phyloP scores from a whole-genome alignment of 2,329 filamentous ascomycete genomes.

The Colletotrichum melonis region DNA sequence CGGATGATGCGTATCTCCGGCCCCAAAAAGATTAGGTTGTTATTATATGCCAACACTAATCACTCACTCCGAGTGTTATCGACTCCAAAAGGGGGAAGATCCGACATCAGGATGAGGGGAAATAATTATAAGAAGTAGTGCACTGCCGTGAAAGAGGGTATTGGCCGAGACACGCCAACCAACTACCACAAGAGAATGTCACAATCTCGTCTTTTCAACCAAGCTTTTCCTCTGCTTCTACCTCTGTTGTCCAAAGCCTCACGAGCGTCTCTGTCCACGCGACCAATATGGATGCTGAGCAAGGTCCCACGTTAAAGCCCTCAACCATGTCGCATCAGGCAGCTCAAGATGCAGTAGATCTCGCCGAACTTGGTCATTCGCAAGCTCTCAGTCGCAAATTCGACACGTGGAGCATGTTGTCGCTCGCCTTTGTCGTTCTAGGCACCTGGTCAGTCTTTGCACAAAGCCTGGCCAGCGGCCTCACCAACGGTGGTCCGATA shows the following conservation, averaged over 20 bases:
- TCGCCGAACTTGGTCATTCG: neutral
- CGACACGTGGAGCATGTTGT: neutral
- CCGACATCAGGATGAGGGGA: neutral
- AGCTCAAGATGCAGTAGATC: neutral
- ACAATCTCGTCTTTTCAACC: neutral
- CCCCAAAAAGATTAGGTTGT: neutral
- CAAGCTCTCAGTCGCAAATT: neutral
- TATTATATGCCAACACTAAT: neutral
- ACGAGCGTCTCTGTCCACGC: neutral
- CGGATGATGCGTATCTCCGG: neutral
- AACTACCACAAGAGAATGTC: neutral
- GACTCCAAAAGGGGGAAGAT: neutral
- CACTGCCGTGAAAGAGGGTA: neutral
- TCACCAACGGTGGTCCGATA: slow-evolving; percentile 65
- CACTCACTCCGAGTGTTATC: neutral
- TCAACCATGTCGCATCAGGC: neutral
- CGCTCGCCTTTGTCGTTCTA: neutral
- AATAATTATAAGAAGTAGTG: neutral
- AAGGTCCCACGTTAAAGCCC: neutral
- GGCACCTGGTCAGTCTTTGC: neutral
- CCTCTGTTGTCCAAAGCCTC: neutral
- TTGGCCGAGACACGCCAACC: neutral
- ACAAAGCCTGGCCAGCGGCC: slow-evolving; percentile 49
- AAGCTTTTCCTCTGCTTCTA: neutral
- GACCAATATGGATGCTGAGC: neutral